These are phyloP conservation scores for Pseudopyrenochaeta lycopersici DNA, from an alignment of 2,329 filamentous ascomycete species.

Conservation along the genomic window DNA sequence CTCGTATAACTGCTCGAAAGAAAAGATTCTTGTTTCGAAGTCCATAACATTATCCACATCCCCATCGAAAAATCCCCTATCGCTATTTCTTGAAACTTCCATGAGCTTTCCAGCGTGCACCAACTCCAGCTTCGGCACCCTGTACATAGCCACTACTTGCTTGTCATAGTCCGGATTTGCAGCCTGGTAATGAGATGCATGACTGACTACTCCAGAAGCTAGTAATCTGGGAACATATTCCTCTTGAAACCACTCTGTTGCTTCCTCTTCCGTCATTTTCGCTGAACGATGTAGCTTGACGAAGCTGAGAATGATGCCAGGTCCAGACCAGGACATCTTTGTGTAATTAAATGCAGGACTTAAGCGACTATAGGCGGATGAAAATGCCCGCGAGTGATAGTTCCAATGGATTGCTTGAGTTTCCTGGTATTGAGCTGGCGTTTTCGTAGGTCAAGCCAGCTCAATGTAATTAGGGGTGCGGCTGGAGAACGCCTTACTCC, in stretches of 20 bases:
- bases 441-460: background rate
- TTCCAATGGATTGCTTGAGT: background rate
- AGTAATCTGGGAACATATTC: constrained; percentile 33
- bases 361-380: background rate
- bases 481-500: background rate
- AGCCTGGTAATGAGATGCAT: constrained; percentile 31
- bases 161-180: constrained; percentile 27
- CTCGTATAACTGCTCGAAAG: constrained; percentile 27
- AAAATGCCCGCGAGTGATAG: background rate
- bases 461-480: background rate
- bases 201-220: constrained; percentile 21
- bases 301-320: constrained; percentile 32
- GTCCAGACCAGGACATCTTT: constrained; percentile 20
- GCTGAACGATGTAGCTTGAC: constrained; percentile 22
- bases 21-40: constrained; percentile 30
- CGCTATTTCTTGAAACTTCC: constrained; percentile 25
- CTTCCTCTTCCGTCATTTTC: constrained; percentile 22
- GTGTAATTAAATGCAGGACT: background rate
- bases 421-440: background rate
- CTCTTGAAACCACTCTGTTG: constrained; percentile 35
- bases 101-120: constrained; percentile 25
- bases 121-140: constrained; percentile 28
- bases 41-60: constrained; percentile 27
- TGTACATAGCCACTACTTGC: constrained; percentile 34
- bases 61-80: constrained; percentile 21